These are phyloP conservation scores for Globisporangium cederbergense DNA, from an alignment of 352 stramenopile species.

Conservation along the genomic window DNA sequence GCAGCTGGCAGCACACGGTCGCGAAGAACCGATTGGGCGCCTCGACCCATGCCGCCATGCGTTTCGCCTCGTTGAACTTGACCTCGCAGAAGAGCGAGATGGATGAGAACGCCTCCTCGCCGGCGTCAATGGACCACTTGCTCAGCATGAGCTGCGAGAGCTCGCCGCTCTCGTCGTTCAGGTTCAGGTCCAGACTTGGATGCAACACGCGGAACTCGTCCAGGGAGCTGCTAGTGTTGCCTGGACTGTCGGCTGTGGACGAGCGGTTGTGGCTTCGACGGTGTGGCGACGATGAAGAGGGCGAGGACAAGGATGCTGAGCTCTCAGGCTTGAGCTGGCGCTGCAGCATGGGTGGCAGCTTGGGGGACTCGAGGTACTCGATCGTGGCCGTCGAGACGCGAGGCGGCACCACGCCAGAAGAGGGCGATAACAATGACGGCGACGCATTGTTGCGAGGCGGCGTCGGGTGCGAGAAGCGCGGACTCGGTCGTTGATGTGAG, in stretches of 20 bases:
- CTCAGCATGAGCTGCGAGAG: slow-evolving; percentile 54
- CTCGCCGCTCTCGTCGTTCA: slow-evolving; percentile 51
- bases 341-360: slow-evolving; percentile 39
- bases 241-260: slow-evolving; percentile 3
- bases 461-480: background rate
- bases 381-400: slow-evolving; percentile 31
- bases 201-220: slow-evolving; percentile 58
- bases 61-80: slow-evolving; percentile 74
- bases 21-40: slow-evolving; percentile 71
- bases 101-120: slow-evolving; percentile 54
- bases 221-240: slow-evolving; percentile 3
- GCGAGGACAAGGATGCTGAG: background rate
- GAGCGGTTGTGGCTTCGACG: background rate
- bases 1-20: slow-evolving; percentile 64
- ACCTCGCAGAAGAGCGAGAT: slow-evolving; percentile 75
- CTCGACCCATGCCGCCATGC: slow-evolving; percentile 72
- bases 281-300: background rate
- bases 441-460: slow-evolving; percentile 5
- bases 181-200: slow-evolving; percentile 48
- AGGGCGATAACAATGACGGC: background rate
- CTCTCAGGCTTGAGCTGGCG: slow-evolving; percentile 14
- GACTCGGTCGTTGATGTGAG: background rate
- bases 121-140: slow-evolving; percentile 62
- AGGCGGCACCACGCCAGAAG: slow-evolving; percentile 18
- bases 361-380: slow-evolving; percentile 29